These are phyloP conservation scores for Aspergillus alliaceus DNA, from an alignment of 2,329 filamentous ascomycete genomes.

Conservation along the genomic window DNA sequence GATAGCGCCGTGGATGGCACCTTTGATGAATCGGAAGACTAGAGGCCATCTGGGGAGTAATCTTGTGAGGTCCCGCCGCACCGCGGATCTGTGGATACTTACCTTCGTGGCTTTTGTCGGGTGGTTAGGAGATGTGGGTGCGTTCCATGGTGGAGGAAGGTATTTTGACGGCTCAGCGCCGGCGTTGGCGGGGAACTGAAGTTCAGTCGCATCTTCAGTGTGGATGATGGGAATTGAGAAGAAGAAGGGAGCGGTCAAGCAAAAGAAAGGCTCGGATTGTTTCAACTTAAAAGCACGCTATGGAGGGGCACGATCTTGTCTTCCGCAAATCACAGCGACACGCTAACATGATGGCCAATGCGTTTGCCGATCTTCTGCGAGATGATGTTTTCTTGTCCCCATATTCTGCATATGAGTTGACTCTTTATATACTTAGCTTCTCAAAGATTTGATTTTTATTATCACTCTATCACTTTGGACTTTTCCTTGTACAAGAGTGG, in stretches of 20 bases:
- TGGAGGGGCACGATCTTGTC: neutral
- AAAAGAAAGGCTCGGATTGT: neutral
- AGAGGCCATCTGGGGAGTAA: conserved; percentile 55
- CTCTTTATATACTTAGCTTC: too few relatives aligned
- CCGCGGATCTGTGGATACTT: neutral
- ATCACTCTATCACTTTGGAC: too few relatives aligned
- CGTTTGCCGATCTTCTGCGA: neutral
- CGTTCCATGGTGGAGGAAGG: conserved; percentile 22
- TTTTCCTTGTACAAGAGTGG: too few relatives aligned
- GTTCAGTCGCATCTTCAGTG: conserved; percentile 26
- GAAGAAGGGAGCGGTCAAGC: conserved; percentile 5
- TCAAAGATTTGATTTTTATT: too few relatives aligned
- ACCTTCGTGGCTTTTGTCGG: conserved; percentile 34
- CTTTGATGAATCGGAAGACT: conserved; percentile 64
- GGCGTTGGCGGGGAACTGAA: conserved; percentile 32
- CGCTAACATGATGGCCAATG: neutral
- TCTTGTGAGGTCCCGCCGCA: neutral
- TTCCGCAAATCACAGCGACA: neutral
- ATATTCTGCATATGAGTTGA: too few relatives aligned
- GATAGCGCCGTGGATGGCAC: conserved; percentile 61
- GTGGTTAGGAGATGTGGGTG: conserved; percentile 35
- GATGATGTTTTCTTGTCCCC: neutral
- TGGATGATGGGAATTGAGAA: neutral
- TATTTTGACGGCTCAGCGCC: conserved; percentile 32
- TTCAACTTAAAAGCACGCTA: neutral